Conservation (phyloP, 257 asterid species). For the Fraxinus cuspidata region DNA sequence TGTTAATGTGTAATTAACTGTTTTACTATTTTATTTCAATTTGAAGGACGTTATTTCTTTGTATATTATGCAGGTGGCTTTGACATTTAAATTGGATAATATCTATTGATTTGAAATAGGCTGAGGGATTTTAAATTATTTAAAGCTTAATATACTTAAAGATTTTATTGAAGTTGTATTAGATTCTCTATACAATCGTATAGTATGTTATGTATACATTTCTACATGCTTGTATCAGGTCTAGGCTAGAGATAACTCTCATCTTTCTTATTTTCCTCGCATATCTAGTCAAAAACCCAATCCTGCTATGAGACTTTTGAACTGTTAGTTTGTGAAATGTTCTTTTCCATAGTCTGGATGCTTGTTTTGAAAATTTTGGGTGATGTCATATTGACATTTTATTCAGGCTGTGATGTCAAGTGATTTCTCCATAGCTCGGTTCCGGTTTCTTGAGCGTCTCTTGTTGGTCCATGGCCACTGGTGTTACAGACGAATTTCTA, state of each 20-base stretch:
- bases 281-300: not conserved
- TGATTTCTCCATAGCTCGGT: slow-evolving; percentile 86
- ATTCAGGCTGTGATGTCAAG: slow-evolving; percentile 92
- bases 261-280: not conserved
- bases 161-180: not conserved
- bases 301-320: not conserved
- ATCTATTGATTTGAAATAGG: not conserved
- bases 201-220: not conserved
- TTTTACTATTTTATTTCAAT: not conserved
- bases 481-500: slow-evolving; percentile 92
- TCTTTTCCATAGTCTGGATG: not conserved
- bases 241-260: not conserved
- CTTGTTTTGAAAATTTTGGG: slow-evolving; percentile 6
- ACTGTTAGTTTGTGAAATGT: not conserved
- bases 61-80: not conserved
- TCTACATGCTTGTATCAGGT: not conserved
- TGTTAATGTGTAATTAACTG: not conserved
- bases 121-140: not conserved
- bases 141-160: not conserved
- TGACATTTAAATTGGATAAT: not conserved
- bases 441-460: slow-evolving; percentile 85
- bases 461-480: slow-evolving; percentile 96
- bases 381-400: slow-evolving; percentile 18
- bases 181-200: not conserved
- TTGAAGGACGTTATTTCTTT: not conserved